phyloP scores from a whole-genome alignment of 192 early-diverging fungal genomes.

The Spizellomyces sp. region DNA sequence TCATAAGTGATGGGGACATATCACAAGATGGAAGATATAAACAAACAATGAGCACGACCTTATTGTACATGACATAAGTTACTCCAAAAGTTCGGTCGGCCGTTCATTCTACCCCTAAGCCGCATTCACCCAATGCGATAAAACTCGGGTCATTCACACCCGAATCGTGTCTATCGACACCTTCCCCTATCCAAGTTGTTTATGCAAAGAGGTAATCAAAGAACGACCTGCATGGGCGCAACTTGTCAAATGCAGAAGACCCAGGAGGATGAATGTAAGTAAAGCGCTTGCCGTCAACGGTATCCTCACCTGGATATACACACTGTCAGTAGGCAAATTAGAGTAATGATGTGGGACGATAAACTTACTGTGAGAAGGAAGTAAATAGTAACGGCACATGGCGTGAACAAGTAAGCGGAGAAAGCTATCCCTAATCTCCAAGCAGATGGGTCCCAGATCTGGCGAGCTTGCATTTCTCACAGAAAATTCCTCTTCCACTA shows the following conservation, averaged over 20 bases:
- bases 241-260: background rate
- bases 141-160: too few species aligned
- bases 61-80: too few species aligned
- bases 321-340: background rate
- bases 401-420: constrained; percentile 29
- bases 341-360: background rate
- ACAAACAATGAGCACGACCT: too few species aligned
- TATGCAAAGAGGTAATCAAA: constrained; percentile 26
- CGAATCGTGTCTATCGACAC: too few species aligned
- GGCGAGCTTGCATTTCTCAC: background rate
- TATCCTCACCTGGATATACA: constrained; percentile 19
- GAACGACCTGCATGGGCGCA: constrained; percentile 6
- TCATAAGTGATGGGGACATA: too few species aligned
- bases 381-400: constrained; percentile 32
- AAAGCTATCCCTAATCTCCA: constrained; percentile 27
- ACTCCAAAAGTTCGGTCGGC: too few species aligned
- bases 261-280: constrained; percentile 20
- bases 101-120: too few species aligned
- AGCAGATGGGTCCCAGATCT: background rate
- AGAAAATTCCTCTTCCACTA: too few species aligned
- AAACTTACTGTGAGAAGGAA: constrained; percentile 32
- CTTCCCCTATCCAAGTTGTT: background rate
- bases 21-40: too few species aligned
- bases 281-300: constrained; percentile 14
- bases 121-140: too few species aligned